Conservation (phyloP, 208 protist genomes). For the Leishmania aethiopica region DNA sequence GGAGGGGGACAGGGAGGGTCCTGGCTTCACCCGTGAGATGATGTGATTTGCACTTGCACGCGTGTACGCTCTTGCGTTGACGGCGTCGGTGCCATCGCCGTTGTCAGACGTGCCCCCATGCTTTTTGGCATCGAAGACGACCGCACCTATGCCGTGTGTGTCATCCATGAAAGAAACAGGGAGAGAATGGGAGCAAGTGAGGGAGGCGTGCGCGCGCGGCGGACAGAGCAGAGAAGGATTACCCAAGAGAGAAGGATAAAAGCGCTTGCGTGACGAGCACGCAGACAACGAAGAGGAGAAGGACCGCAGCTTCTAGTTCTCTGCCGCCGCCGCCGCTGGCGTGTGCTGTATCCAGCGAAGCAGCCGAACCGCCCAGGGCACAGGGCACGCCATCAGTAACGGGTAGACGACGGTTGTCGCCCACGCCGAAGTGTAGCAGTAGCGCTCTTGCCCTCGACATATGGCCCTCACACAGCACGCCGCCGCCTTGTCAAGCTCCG, state of each 20-base stretch:
- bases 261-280: background rate
- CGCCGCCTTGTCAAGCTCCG: conserved; percentile 22
- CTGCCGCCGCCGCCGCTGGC: background rate
- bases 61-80: background rate
- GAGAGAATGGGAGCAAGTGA: background rate
- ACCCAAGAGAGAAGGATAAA: background rate
- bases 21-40: background rate
- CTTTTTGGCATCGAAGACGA: background rate
- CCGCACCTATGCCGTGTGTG: background rate
- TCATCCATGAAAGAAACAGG: background rate
- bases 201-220: background rate
- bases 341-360: conserved; percentile 21
- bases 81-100: background rate
- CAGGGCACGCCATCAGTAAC: conserved; percentile 16
- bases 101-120: background rate
- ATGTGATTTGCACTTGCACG: background rate
- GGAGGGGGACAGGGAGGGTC: background rate
- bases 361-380: conserved; percentile 27
- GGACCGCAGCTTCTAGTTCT: background rate
- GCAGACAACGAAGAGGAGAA: background rate
- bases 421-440: conserved; percentile 25
- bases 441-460: conserved; percentile 26
- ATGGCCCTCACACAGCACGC: conserved; percentile 24
- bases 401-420: conserved; percentile 15
- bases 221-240: background rate